Evolutionary conservation across 768 basidiomycete species (phyloP).

Genomic region (Boletellus ananiceps): DNA sequence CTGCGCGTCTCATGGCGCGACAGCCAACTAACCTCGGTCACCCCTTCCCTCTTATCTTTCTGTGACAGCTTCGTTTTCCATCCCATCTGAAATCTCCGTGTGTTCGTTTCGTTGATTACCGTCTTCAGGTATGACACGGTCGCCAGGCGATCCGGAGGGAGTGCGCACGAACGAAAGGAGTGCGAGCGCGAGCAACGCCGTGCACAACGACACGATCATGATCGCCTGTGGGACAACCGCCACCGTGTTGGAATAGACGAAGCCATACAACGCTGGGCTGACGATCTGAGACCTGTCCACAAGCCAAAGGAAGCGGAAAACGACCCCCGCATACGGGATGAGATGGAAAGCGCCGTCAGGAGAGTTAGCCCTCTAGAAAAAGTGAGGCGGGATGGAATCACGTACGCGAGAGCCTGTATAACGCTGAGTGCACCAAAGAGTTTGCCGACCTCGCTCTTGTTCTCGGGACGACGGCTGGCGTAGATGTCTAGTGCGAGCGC

Average conservation of each 20-base stretch:
- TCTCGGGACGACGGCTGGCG: slow-evolving; percentile 40
- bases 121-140: background rate
- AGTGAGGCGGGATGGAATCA: background rate
- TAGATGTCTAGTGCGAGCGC: slow-evolving; percentile 71
- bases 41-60: slow-evolving; percentile 1
- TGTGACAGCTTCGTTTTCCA: slow-evolving; percentile 2
- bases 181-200: slow-evolving; percentile 39
- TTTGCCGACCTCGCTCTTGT: slow-evolving; percentile 54
- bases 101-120: slow-evolving; percentile 1
- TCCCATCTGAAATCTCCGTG: slow-evolving; percentile 11
- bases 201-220: slow-evolving; percentile 51
- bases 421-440: slow-evolving; percentile 82
- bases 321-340: background rate
- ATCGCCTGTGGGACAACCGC: slow-evolving; percentile 63
- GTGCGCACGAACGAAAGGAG: slow-evolving; percentile 47
- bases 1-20: background rate
- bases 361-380: too few relatives aligned
- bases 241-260: slow-evolving; percentile 68
- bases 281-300: slow-evolving; percentile 55
- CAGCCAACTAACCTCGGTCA: background rate
- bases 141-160: slow-evolving; percentile 8
- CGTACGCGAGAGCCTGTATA: slow-evolving; percentile 61
- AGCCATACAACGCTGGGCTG: slow-evolving; percentile 68
- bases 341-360: background rate
- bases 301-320: background rate